Base-by-base conservation (phyloP, 108 stramenopile species). In the Cyclotella choctawhatcheeana region DNA sequence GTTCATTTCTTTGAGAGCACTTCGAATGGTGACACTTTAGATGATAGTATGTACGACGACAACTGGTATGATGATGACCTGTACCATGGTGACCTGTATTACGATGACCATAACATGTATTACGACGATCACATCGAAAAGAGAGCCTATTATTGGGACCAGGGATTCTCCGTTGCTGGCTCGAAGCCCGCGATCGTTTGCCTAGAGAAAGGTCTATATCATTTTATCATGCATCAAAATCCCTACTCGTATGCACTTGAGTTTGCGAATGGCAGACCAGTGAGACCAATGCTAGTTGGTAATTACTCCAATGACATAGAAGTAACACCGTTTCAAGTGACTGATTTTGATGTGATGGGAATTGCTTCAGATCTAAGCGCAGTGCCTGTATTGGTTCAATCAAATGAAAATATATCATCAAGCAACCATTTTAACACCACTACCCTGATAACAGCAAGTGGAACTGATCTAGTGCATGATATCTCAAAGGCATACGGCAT, bases 401-500 rank as follows among this genome's bases (percentile, higher is more conserved):
- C 35, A 40, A 43, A 31, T 58, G 56, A 32, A 30, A 58, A 26
- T 32, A 21, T 33, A 35, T 52, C 65, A 53, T 34, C 48, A 6
- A 53, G 21, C 27, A 0, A 52, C 22, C 14, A 47, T 14, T 16
- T 13, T 52, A 21, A 44, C 35, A 29, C 32, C 17, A 33, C 34
- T 24, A 44, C 52, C 52, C 20, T 73, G 24, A 30, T 47, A 13
- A 73, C 71, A 31, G 35, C 62, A 20, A 24, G 21, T 44, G 62
- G 71, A 29, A 44, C 61, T 12, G 50, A 44, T 44, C 53, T 73
- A 35, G 53, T 73, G 24, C 17, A 25, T 31, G 71, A 51, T 4
- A 64, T 63, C 27, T 32, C 44, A 52, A 73, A 64, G 29, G 45
- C 62, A 6, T 64, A 73, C 40, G 71, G 71, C 24, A 73, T 73